phyloP scores from a whole-genome alignment of 2,329 filamentous ascomycete genomes.

The Fusarium oxysporum region DNA sequence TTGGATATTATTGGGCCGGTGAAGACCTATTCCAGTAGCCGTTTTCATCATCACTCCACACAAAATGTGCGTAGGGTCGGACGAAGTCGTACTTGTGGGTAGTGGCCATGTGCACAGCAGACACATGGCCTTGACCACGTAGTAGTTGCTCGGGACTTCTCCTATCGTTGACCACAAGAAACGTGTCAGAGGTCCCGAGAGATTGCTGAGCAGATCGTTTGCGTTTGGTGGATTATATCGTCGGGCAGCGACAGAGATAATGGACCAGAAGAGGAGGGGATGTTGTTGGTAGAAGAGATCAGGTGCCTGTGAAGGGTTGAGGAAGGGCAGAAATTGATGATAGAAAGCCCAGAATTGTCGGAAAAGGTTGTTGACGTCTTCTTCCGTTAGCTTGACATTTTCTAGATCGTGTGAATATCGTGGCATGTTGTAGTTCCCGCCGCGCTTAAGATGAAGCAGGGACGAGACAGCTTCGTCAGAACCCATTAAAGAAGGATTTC shows the following conservation, averaged over 20 bases:
- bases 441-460: conserved; percentile 73
- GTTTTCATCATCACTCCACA: conserved; percentile 89
- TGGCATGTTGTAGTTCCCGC: conserved; percentile 70
- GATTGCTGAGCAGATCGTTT: conserved; percentile 71
- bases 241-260: conserved; percentile 79
- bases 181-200: conserved; percentile 75
- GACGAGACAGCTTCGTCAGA: conserved; percentile 77
- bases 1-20: conserved; percentile 83
- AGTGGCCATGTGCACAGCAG: conserved; percentile 85
- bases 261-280: conserved; percentile 86
- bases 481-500: conserved; percentile 73
- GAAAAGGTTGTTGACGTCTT: conserved; percentile 73
- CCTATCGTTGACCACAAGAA: conserved; percentile 82
- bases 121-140: conserved; percentile 84
- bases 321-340: conserved; percentile 81
- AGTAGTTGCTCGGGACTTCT: conserved; percentile 81
- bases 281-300: conserved; percentile 83
- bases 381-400: conserved; percentile 72
- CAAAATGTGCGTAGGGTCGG: conserved; percentile 84
- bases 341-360: conserved; percentile 80
- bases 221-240: conserved; percentile 70
- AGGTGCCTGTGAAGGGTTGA: conserved; percentile 73
- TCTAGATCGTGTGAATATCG: conserved; percentile 72
- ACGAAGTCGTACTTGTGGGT: conserved; percentile 82
- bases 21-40: conserved; percentile 84